phyloP scores from a whole-genome alignment of 352 stramenopile species.

The Aphanomyces invadans region DNA sequence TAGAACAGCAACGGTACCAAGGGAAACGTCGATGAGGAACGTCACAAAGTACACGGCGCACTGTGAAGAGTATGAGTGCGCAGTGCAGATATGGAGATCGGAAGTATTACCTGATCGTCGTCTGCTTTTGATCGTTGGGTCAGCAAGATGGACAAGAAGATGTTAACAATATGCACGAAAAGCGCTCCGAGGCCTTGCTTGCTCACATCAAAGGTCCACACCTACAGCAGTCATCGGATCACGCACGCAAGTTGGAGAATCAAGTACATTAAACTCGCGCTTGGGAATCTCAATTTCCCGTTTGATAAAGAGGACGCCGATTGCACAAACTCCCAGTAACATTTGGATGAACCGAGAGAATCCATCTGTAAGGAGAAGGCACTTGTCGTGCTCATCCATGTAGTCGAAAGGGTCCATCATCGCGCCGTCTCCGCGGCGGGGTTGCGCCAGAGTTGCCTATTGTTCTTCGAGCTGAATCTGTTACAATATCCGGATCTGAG shows the following conservation, averaged over 20 bases:
- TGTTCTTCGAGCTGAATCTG: no score
- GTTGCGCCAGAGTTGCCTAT: no score
- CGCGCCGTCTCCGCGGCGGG: no score
- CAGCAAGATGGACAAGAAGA: constrained; percentile 54
- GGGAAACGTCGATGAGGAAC: constrained; percentile 60
- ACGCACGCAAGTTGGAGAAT: background rate
- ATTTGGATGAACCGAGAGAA: constrained; percentile 56
- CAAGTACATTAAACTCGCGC: constrained; percentile 39
- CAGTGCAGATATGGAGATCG: background rate
- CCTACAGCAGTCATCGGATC: constrained; percentile 25
- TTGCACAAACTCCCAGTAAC: constrained; percentile 36
- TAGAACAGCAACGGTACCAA: constrained; percentile 35
- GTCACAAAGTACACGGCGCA: constrained; percentile 69
- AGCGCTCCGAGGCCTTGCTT: constrained; percentile 60
- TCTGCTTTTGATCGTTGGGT: constrained; percentile 32
- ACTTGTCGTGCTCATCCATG: constrained; percentile 34
- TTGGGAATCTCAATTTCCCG: constrained; percentile 67
- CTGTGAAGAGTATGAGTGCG: constrained; percentile 25
- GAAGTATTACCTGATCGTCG: constrained; percentile 43
- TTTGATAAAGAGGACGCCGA: constrained; percentile 71
- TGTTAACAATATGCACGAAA: constrained; percentile 53
- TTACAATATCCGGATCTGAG: background rate
- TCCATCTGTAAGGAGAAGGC: constrained; percentile 60
- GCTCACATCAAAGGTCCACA: constrained; percentile 60
- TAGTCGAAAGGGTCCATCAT: constrained; percentile 20